Evolutionary conservation across 2,329 filamentous ascomycete genomes (phyloP), one percentile per base, ranked within the genome.

Genomic region (Trichoderma harzianum): DNA sequence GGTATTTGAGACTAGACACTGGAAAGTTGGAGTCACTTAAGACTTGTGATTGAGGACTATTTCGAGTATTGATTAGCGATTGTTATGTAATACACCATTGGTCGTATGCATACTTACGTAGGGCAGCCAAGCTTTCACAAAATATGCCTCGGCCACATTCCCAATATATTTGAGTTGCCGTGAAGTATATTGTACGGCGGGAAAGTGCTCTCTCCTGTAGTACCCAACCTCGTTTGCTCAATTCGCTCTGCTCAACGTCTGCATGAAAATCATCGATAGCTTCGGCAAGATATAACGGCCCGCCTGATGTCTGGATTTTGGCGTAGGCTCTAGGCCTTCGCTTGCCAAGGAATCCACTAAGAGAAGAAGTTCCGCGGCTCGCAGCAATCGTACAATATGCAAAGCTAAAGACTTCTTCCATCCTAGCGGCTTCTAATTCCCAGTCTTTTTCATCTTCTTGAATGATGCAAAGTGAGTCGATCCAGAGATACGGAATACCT

Each of bases 181-280:
- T 79, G 68, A 82, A 84, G 62, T 79, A 80, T 16, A 84, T 79
- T 0, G 79, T 80, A 7, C 83, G 77, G 7, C 78, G 76, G 0
- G 82, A 77, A 3, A 84, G 74, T 0, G 77, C 78, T 21, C 78
- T 74, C 71, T 84, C 83, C 71, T 84, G 82, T 3, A 83, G 60
- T 0, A 83, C 82, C 83, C 82, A 84, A 0, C 79, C 82, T 1
- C 82, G 75, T 6, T 70, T 73, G 66, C 78, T 82, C 3, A 84
- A 73, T 1, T 73, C 16, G 0, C 78, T 74, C 0, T 78, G 61
- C 1, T 78, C 74, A 0, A 83, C 81, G 12, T 84, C 72, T 63
- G 5, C 16, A 12, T 64, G 61, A 36, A 64, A 64, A 16, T 64
- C 28, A 18, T 64, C 61, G 26, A 64, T 64, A 7, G 36, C 26